Evolutionary conservation across 169 alveolate species (phyloP).

Genomic region (Cardiosporidium cionae): DNA sequence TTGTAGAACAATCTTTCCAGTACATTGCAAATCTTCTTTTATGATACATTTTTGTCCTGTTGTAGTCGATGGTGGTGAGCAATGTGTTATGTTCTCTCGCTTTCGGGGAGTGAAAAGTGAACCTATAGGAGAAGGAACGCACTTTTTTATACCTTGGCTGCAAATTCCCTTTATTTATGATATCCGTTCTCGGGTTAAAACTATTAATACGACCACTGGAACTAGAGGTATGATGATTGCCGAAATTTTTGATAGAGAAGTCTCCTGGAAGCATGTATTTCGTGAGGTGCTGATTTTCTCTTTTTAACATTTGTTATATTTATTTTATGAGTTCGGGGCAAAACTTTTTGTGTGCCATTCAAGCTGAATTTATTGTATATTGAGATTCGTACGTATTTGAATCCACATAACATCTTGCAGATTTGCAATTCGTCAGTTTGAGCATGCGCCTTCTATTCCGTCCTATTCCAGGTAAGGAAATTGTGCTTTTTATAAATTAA

Average conservation of each 20-base stretch:
- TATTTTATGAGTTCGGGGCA: too few relatives aligned
- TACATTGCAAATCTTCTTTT: too few relatives aligned
- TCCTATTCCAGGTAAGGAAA: conserved; percentile 54
- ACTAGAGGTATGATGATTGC: conserved; percentile 49
- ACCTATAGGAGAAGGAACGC: conserved; percentile 86
- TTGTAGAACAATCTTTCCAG: too few relatives aligned
- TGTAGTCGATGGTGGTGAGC: conserved; percentile 87
- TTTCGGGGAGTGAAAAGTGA: conserved; percentile 75
- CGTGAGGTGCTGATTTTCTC: too few relatives aligned
- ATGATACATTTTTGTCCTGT: too few relatives aligned
- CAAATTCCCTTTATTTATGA: conserved; percentile 80
- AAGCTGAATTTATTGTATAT: too few relatives aligned
- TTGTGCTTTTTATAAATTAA: too few relatives aligned
- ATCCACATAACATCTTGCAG: conserved; percentile 17
- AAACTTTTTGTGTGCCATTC: too few relatives aligned
- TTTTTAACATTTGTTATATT: too few relatives aligned
- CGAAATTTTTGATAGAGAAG: too few relatives aligned
- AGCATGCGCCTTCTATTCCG: conserved; percentile 83
- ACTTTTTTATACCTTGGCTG: conserved; percentile 81
- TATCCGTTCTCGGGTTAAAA: conserved; percentile 81
- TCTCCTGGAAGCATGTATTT: too few relatives aligned
- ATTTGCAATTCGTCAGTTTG: conserved; percentile 86
- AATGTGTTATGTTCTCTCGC: conserved; percentile 87
- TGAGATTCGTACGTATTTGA: too few relatives aligned
- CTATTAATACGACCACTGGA: conserved; percentile 84